Evolutionary conservation across 1,139 yeast genomes (phyloP).

Genomic region (Kodamaea ohmeri): DNA sequence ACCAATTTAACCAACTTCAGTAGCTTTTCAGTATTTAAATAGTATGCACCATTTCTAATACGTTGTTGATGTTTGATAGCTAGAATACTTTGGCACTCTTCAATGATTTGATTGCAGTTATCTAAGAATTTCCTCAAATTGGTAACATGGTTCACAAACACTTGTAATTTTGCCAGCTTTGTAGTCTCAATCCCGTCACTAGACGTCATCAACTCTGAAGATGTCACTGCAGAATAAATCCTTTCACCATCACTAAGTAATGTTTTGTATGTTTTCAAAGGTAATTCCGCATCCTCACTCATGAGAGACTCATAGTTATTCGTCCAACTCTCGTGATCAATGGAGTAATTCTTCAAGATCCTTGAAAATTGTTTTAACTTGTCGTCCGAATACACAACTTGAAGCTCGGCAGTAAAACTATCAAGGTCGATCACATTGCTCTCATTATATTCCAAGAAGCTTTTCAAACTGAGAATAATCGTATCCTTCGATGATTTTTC

Average conservation of each 20-base stretch:
- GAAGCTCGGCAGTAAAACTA: conserved; percentile 38
- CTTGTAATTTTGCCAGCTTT: conserved; percentile 15
- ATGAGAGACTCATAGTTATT: conserved; percentile 42
- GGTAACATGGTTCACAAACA: conserved; percentile 22
- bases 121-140: conserved; percentile 45
- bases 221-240: conserved; percentile 36
- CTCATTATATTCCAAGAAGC: conserved; percentile 34
- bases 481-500: conserved; percentile 26
- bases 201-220: conserved; percentile 16
- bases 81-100: conserved; percentile 53
- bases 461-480: conserved; percentile 44
- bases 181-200: neutral
- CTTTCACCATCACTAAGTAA: conserved; percentile 57
- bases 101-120: conserved; percentile 51
- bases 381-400: conserved; percentile 52
- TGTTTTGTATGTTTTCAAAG: conserved; percentile 44
- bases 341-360: conserved; percentile 35
- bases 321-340: conserved; percentile 54
- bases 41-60: conserved; percentile 29
- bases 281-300: conserved; percentile 41
- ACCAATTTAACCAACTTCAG: conserved; percentile 34
- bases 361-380: conserved; percentile 38
- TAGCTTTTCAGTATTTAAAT: conserved; percentile 18
- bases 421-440: conserved; percentile 17
- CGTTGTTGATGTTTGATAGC: conserved; percentile 52